Conservation (phyloP, 306 rosid genomes). For the Sindora glabra region DNA sequence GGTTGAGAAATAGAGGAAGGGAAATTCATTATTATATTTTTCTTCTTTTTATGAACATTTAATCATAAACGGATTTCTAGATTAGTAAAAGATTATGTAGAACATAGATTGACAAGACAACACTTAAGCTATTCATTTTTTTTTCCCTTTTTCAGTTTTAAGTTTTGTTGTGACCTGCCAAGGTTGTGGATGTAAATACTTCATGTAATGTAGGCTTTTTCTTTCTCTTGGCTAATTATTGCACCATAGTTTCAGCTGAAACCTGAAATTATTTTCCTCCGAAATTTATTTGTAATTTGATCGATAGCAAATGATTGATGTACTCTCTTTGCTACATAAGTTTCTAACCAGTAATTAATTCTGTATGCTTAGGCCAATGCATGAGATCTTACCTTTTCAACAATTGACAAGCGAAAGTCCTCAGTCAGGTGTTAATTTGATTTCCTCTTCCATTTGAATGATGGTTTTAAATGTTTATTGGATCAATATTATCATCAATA, state of each 20-base stretch:
- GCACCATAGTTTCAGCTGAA: neutral
- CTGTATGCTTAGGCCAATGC: conserved; percentile 72
- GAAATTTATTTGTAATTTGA: neutral
- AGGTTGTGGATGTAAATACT: conserved; percentile 5
- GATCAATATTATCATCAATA: conserved; percentile 1
- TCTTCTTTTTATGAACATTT: conserved; percentile 3
- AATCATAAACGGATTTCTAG: neutral
- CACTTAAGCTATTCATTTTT: neutral
- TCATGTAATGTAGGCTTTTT: neutral
- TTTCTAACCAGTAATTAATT: conserved; percentile 6
- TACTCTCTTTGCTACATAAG: conserved; percentile 1
- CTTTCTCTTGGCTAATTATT: neutral
- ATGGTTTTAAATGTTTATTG: neutral
- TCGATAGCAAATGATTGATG: neutral
- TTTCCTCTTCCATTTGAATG: neutral
- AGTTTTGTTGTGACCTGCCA: neutral
- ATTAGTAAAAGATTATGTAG: neutral
- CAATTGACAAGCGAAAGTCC: neutral
- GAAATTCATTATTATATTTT: neutral
- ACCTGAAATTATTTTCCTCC: neutral
- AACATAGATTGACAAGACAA: conserved; percentile 7
- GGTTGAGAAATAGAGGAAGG: neutral
- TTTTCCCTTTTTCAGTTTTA: neutral
- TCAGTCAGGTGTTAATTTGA: conserved; percentile 47
- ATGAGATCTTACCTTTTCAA: conserved; percentile 36